Base-by-base conservation (phyloP, 2,329 filamentous ascomycete genomes). In the Fusarium sp. region DNA sequence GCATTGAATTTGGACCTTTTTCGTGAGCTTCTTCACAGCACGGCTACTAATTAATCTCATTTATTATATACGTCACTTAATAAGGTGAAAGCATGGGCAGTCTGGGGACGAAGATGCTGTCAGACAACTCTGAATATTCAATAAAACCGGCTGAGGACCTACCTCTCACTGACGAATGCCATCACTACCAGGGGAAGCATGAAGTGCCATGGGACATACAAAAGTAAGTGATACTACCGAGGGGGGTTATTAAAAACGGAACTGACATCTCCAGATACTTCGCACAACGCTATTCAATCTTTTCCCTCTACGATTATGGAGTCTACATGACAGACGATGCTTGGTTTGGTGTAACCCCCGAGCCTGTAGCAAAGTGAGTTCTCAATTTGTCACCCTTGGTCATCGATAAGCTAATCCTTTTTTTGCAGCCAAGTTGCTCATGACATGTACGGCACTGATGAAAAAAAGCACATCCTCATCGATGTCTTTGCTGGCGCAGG, bases 331-430 rank as follows among this genome's bases (percentile, higher is more conserved):
- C 96, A 0, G 89, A 96, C 74, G 90, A 94, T 77, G 91, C 93
- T 50, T 99, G 95, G 95, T 99, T 95, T 75, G 95, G 93, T 52
- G 93, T 98, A 7, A 99, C 96, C 0, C 93, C 95, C 12, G 94
- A 99, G 75, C 91, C 91, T 5, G 87, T 99, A 26, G 95, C 95
- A 58, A 88, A 84, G 91, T 95, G 80, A 70, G 82, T 78, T 46
- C 38, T 38, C 26, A 40, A 29, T 38, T 42, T 39, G 29, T 7
- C 4, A 13, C 15, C 12, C 22, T 53, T 44, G 48, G 50, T 8
- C 15, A 11, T 7, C 1, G 3, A 26, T n/a, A 4, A 11, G 25
- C 57, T 64, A 48, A 63, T 39, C 9, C n/a, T n/a, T 4, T 15
- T n/a, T 12, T 7, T 36, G 24, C 61, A 90, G 91, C 57, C 87